Base-by-base conservation (phyloP, 208 protist genomes). In the Leishmania mexicana region DNA sequence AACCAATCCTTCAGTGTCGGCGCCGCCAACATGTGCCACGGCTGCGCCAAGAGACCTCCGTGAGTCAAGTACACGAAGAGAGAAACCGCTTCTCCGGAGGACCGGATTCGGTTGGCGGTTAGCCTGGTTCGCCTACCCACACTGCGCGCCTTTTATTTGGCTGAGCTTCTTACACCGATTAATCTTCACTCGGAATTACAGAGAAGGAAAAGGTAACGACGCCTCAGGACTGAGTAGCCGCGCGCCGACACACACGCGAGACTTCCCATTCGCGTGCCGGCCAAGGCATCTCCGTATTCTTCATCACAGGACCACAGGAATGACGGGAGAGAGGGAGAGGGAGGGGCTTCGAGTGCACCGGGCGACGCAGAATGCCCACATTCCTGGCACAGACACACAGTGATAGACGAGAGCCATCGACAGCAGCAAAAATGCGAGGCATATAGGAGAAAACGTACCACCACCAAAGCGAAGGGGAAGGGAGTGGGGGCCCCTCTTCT, bases 101-200 rank as follows among this genome's bases (percentile, higher is more conserved):
- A 38, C 68, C 17, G 28, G 28, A 31, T 49, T 35, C 45, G 21
- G 45, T 38, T 19, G 24, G 42, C 68, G 19, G 68, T 15, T 19
- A 10, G 40, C 24, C 42, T 35, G 13, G 24, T 19, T 19, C 24
- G 11, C 28, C 8, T 15, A 28, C 40, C 24, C 24, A 2, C 21
- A 53, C 68, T 15, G 68, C 40, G 13, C 65, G 19, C 31, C 19
- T 38, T n/a, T 7, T 49, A 2, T 47, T 38, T 74, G 1, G 19
- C 21, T 4, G 38, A 7, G 0, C 13, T 47, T 47, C 40, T 72
- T 72, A n/a, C 38, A 35, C 28, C 68, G 28, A 74, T 53, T 74
- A 53, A 74, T 74, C 21, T 74, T 74, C 45, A 49, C 28, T 74
- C 21, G 19, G 3, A 74, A 74, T 74, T 74, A 74, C 31, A 28